Base-by-base conservation (phyloP, 805 yeast species). In the Candida wancherniae region DNA sequence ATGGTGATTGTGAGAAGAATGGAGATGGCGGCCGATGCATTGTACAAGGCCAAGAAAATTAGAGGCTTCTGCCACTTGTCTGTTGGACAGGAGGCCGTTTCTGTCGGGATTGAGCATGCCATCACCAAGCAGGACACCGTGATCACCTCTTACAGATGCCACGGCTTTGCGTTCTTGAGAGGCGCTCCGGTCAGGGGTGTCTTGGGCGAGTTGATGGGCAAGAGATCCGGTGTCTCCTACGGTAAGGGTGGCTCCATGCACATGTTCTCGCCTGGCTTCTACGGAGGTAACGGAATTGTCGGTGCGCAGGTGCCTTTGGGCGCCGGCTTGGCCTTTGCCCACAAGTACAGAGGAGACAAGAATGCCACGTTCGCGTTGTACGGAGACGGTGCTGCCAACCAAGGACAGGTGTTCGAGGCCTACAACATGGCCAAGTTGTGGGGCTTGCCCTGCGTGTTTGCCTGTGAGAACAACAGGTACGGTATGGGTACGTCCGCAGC, bases 231-330 rank as follows among this genome's bases (percentile, higher is more conserved):
- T 73, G 94, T 84, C 40, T 83, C 97, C 24, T 80, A 69, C 67
- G 98, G 98, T 70, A 92, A 92, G 69, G 98, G 98, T 72, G 98
- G 98, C 52, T 92, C 98, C 45, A 92, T 92, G 98, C 98, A 92
- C 71, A 84, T 92, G 88, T 92, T 80, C 62, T 84, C 94, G 28
- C 80, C 81, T 27, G 94, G 94, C 40, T 92, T 92, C 74, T 92
- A 82, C 66, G 98, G 98, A 62, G 98, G 98, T 68, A 92, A 92
- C 69, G 98, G 98, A 73, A 92, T 92, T 62, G 98, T 92, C 34
- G 98, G 98, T 61, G 98, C 97, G 32, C 98, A 92, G 71, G 97
- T 92, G 36, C 95, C 98, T 44, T 75, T 92, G 51, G 98, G 98
- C 59, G 86, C 96, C 34, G 98, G 98, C 52, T 73, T 92, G 48